Evolutionary conservation across 306 rosid species (phyloP).

Genomic region (Notholithocarpus densiflorus): DNA sequence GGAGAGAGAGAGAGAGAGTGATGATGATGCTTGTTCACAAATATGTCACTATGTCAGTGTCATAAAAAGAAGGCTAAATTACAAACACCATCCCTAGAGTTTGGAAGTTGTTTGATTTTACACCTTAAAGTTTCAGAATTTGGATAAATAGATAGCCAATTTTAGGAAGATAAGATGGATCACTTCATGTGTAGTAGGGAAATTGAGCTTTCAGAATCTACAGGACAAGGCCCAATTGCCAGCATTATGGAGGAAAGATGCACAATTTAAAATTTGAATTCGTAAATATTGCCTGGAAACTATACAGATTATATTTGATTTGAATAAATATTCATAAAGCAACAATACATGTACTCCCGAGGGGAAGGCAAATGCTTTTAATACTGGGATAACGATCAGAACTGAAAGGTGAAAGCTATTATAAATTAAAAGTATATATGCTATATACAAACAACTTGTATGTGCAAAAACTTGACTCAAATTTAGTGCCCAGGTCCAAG

Average conservation of each 20-base stretch:
- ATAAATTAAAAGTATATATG: constrained; percentile 15
- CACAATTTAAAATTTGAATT: background rate
- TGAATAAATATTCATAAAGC: background rate
- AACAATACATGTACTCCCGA: background rate
- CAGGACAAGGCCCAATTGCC: background rate
- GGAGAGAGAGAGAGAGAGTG: too few relatives aligned
- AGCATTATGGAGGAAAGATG: background rate
- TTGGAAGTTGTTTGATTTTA: too few relatives aligned
- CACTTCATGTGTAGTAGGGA: background rate
- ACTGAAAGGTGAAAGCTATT: background rate
- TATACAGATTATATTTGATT: background rate
- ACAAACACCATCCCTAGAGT: too few relatives aligned
- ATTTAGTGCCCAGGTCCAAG: background rate
- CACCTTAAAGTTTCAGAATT: too few relatives aligned
- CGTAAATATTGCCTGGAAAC: background rate
- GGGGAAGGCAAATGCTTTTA: background rate
- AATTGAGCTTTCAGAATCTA: background rate
- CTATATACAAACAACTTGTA: constrained; percentile 30
- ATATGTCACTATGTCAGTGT: too few relatives aligned
- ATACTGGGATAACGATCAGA: constrained; percentile 17
- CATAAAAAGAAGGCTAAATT: too few relatives aligned
- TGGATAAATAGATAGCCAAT: background rate
- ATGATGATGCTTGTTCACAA: too few relatives aligned
- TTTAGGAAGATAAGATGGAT: background rate
- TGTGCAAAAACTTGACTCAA: constrained; percentile 20